Conservation (phyloP, 768 basidiomycete genomes). For the Fibroporia radiculosa region DNA sequence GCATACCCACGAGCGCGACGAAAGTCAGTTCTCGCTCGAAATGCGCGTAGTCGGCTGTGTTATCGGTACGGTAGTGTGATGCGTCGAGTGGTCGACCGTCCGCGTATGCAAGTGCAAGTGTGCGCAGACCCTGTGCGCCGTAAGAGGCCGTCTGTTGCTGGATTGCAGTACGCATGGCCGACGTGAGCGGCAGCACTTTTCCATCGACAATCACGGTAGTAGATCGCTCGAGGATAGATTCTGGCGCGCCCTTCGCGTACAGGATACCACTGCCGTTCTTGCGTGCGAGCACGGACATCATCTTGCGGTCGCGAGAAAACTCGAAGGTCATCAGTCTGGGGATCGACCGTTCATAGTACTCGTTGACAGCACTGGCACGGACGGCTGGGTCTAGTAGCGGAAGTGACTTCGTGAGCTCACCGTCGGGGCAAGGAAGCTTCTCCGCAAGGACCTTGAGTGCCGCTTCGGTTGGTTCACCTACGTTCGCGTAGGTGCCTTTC, state of each 20-base stretch:
- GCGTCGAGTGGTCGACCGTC: constrained; percentile 72
- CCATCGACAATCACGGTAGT: constrained; percentile 63
- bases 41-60: constrained; percentile 71
- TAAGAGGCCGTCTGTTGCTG: constrained; percentile 63
- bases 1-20: constrained; percentile 94
- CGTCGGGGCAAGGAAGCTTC: constrained; percentile 77
- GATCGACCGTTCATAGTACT: constrained; percentile 67
- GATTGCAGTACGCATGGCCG: constrained; percentile 50
- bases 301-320: constrained; percentile 96
- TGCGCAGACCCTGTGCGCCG: constrained; percentile 77
- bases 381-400: constrained; percentile 42
- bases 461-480: constrained; percentile 97
- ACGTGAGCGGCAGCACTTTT: constrained; percentile 55
- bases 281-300: constrained; percentile 94
- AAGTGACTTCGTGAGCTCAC: constrained; percentile 49
- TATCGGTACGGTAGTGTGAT: constrained; percentile 74
- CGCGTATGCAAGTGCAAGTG: constrained; percentile 85
- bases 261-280: constrained; percentile 65
- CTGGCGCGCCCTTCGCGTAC: constrained; percentile 94
- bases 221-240: constrained; percentile 89
- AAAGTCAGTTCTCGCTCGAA: constrained; percentile 93
- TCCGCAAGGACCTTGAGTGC: constrained; percentile 92
- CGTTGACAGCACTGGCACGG: constrained; percentile 81
- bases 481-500: constrained; percentile 66
- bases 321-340: constrained; percentile 90